A percentile compares a stretch with the other conserved stretches of the same genome.
These are phyloP conservation scores for Buxus sempervirens DNA, from an alignment of 164 flowering plant genomes.

Conservation along the genomic window DNA sequence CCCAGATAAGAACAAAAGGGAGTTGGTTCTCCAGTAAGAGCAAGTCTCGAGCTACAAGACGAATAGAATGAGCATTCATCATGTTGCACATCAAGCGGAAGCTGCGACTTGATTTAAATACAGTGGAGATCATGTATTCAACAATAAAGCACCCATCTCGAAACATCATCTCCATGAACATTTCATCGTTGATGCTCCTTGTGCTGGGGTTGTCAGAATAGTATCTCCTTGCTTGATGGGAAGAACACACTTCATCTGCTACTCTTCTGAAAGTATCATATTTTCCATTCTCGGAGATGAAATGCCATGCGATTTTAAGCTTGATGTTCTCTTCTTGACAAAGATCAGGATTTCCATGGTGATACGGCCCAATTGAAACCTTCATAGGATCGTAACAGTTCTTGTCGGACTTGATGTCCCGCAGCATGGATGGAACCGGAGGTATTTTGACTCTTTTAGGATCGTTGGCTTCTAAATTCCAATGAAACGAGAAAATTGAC, in stretches of 20 bases:
- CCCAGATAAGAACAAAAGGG: background rate
- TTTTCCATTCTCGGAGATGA: background rate
- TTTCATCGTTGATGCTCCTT: background rate
- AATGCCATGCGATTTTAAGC: background rate
- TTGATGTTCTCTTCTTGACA: conserved; percentile 3
- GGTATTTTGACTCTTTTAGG: too few species aligned
- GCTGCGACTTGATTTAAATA: background rate
- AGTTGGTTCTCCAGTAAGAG: conserved; percentile 15
- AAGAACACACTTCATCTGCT: too few species aligned
- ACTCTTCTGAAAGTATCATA: too few species aligned
- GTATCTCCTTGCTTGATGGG: too few species aligned
- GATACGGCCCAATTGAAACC: conserved; percentile 20
- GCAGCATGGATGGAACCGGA: conserved; percentile 6
- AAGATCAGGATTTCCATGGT: conserved; percentile 12
- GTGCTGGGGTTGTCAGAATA: too few species aligned
- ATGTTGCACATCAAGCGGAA: background rate
- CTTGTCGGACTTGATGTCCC: background rate
- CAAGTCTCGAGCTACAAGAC: too few species aligned
- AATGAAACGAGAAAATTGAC: too few species aligned
- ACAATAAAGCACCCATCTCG: conserved; percentile 23
- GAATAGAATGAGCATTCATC: background rate
- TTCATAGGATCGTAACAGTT: conserved; percentile 10
- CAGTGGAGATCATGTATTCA: too few species aligned
- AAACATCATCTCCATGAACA: conserved; percentile 16
- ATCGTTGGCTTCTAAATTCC: too few species aligned